These are phyloP conservation scores for Saccharomyces cerevisiae DNA, from an alignment of 805 yeast genomes.

Conservation along the genomic window DNA sequence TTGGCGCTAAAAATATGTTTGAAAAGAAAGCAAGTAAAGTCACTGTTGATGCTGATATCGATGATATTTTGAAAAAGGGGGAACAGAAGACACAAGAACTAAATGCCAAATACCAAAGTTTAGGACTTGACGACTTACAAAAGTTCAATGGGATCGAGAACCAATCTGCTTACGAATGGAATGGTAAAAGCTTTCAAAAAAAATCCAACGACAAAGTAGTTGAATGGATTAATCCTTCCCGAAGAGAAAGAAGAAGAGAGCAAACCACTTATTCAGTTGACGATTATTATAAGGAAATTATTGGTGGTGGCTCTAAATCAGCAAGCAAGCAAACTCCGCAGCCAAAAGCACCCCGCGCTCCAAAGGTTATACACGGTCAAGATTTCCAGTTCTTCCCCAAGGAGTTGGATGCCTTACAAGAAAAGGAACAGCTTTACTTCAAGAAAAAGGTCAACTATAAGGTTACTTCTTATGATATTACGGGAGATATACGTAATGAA, in stretches of 20 bases:
- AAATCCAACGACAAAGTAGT: constrained; percentile 33
- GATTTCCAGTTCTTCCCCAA: constrained; percentile 70
- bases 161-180: constrained; percentile 92
- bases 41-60: constrained; percentile 58
- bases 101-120: constrained; percentile 71
- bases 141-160: constrained; percentile 68
- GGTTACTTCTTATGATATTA: constrained; percentile 52
- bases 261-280: constrained; percentile 74
- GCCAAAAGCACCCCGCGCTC: constrained; percentile 45
- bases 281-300: constrained; percentile 64
- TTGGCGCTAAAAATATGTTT: constrained; percentile 86
- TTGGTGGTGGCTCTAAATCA: constrained; percentile 28
- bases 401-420: constrained; percentile 44
- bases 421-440: constrained; percentile 56
- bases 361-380: constrained; percentile 54
- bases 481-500: constrained; percentile 43
- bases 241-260: constrained; percentile 54
- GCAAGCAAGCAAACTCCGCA: constrained; percentile 33
- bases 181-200: constrained; percentile 61
- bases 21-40: constrained; percentile 37
- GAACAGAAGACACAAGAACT: constrained; percentile 71
- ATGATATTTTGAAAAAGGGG: constrained; percentile 70
- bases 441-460: constrained; percentile 52
- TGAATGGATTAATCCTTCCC: constrained; percentile 64
- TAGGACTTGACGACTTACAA: constrained; percentile 90